Conservation (phyloP, 1,139 yeast species). For the Diutina neorugosa region DNA sequence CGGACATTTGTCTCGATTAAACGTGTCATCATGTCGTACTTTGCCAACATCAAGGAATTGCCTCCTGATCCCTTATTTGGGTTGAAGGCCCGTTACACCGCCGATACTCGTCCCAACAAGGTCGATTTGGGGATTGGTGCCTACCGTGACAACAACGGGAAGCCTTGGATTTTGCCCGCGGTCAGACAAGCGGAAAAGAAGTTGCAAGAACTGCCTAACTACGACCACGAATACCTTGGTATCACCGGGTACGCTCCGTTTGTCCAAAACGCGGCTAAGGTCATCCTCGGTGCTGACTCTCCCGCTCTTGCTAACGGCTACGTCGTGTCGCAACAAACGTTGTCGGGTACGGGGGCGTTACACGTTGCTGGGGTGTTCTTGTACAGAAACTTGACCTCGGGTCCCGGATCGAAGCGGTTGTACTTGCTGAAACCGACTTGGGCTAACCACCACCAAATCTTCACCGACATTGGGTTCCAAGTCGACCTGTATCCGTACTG, state of each 20-base stretch:
- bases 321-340: slow-evolving; percentile 69
- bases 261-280: slow-evolving; percentile 62
- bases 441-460: slow-evolving; percentile 89
- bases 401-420: slow-evolving; percentile 28
- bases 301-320: slow-evolving; percentile 35
- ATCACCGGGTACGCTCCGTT: slow-evolving; percentile 70
- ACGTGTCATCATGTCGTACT: slow-evolving; percentile 11
- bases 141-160: slow-evolving; percentile 83
- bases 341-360: slow-evolving; percentile 94
- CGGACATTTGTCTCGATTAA: neutral
- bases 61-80: slow-evolving; percentile 81
- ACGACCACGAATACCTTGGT: slow-evolving; percentile 87
- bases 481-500: slow-evolving; percentile 67
- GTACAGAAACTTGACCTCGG: slow-evolving; percentile 5
- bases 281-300: slow-evolving; percentile 61
- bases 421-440: slow-evolving; percentile 88
- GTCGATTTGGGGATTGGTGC: slow-evolving; percentile 95
- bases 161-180: slow-evolving; percentile 89
- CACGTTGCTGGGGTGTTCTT: slow-evolving; percentile 78
- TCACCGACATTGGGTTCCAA: slow-evolving; percentile 50
- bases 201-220: slow-evolving; percentile 35
- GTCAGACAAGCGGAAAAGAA: slow-evolving; percentile 50
- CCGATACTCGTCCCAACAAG: slow-evolving; percentile 55
- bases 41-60: slow-evolving; percentile 40
- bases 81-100: slow-evolving; percentile 59